Evolutionary conservation across 2,329 filamentous ascomycete species (phyloP), one percentile per base, ranked within the genome.

Genomic region (Byssoonygena ceratinophila): DNA sequence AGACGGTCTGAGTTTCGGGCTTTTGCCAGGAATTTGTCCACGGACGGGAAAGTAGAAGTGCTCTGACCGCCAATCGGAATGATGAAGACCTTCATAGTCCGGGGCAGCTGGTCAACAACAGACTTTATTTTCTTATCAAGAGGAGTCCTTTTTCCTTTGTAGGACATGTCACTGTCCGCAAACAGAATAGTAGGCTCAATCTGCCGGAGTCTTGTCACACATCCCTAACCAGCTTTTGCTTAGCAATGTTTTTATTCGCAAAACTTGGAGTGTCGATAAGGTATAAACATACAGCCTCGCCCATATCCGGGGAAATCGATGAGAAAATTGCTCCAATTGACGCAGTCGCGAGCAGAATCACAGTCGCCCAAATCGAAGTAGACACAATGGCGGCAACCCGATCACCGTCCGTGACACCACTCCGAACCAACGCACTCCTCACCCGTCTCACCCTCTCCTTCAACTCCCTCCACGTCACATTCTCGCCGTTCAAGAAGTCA

Each of bases 291-390:
- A 60, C 68, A 46, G 66, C 60, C 25, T 63, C 59, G 1, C 71
- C 71, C 46, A 73, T 63, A 58, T 74, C 71, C 1, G 71, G 70
- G n/a, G 65, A 63, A 55, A 74, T 71, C 9, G 64, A 70, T 1
- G 70, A 71, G 60, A 70, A 74, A 41, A 73, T 68, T 3, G 69
- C 71, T 4, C 70, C 71, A 22, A 74, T 67, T 14, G 65, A 66
- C 2, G 69, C 68, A 20, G 61, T 62, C 8, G 70, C 71, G 41
- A 74, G 63, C 47, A 71, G 71, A 5, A 73, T 57, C 0, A 70
- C 66, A 55, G 73, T 64, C 0, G 67, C 67, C 63, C 68, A 70
- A 6, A 71, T 64, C 27, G 69, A 71, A 11, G 70, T 73, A 6
- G 68, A 68, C 32, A 73, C 69, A 4, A 73, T 59, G 1, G 69